Evolutionary conservation across 192 early-diverging fungal species (phyloP), one percentile per base, ranked within the genome.

Genomic region (Geosiphon pyriformis): DNA sequence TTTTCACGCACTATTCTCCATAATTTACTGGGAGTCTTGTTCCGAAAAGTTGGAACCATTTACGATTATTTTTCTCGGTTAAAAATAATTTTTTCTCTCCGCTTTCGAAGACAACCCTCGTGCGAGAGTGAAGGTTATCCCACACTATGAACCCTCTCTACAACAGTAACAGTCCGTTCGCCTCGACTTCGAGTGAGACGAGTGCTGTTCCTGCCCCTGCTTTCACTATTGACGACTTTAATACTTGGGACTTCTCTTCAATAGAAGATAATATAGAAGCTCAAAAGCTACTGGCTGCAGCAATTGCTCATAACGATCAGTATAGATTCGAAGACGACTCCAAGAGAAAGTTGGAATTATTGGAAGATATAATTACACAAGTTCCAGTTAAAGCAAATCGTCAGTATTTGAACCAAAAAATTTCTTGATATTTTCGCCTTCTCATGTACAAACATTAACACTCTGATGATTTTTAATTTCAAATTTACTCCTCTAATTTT

Each of bases 221-320:
- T 31, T 37, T 47, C 2, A n/a, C 17, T 0, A 20, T 57, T n/a
- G 11, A 8, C 2, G 54, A 55, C 32, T 12, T 23, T 11, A 31
- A 32, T 23, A 20, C 65, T 20, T 67, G 65, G 65, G 65, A 57
- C 31, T 57, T 57, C 47, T 46, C 54, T 56, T 51, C 61, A 30
- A 46, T 80, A 11, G 59, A 72, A n/a, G 73, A 62, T 51, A 77
- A 74, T 72, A 32, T 56, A 0, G 78, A 76, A 47, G 78, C 78
- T 0, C 78, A 80, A 54, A 76, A 80, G 30, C 47, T 77, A 10
- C 67, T 80, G n/a, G 71, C 75, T 0, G 76, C 53, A 25, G 73
- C 78, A 15, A 80, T 80, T 32, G 72, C 75, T 25, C 70, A 72
- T 1, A 73, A 80, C 51, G 72, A 75, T 55, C 74, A 74, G n/a